These are phyloP conservation scores for Trichosporon inkin DNA, from an alignment of 1,284 basidiomycete species.

Conservation along the genomic window DNA sequence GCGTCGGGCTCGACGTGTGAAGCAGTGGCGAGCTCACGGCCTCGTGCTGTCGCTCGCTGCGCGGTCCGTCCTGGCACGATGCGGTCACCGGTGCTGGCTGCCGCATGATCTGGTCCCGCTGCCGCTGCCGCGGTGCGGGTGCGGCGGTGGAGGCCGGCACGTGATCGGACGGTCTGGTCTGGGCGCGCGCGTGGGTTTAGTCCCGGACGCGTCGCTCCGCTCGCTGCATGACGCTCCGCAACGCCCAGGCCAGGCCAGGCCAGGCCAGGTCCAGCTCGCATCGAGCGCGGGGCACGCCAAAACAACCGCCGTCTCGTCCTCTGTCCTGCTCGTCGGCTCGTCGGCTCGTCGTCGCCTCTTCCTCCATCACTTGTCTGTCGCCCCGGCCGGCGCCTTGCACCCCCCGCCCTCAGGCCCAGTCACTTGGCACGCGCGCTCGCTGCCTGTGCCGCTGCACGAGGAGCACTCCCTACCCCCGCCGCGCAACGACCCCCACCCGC, in stretches of 20 bases:
- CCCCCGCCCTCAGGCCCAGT: not conserved
- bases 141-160: too few species aligned
- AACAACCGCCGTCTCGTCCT: not conserved
- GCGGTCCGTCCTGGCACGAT: too few species aligned
- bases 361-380: not conserved
- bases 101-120: too few species aligned
- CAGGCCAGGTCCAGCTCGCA: not conserved
- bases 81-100: too few species aligned
- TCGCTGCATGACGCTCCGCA: not conserved
- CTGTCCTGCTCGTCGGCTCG: too few species aligned
- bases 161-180: too few species aligned
- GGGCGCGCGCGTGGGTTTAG: not conserved
- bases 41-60: too few species aligned
- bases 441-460: too few species aligned
- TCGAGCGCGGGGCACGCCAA: not conserved
- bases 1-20: slow-evolving; percentile 11
- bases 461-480: not conserved
- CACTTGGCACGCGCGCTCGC: not conserved
- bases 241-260: not conserved
- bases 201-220: not conserved
- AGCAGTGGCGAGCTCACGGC: not conserved
- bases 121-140: too few species aligned
- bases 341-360: too few species aligned
- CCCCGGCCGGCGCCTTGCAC: not conserved
- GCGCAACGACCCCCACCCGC: not conserved